Evolutionary conservation across 192 early-diverging fungal species (phyloP).

Genomic region (Backusella westeae): DNA sequence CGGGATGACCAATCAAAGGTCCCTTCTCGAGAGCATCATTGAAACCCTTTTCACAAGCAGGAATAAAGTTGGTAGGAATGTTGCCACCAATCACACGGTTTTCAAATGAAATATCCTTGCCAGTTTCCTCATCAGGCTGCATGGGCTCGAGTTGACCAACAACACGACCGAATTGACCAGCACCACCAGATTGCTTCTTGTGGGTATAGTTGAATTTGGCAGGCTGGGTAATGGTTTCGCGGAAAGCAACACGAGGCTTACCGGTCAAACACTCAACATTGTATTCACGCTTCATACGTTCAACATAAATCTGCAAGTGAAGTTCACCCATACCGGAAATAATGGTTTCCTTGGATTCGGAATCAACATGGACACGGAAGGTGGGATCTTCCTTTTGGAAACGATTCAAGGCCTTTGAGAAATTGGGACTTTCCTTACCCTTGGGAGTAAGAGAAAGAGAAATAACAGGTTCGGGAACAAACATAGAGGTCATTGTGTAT

Average conservation of each 20-base stretch:
- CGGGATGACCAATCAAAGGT: slow-evolving; percentile 85
- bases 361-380: slow-evolving; percentile 78
- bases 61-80: slow-evolving; percentile 90
- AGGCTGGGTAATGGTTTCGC: slow-evolving; percentile 80
- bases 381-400: slow-evolving; percentile 87
- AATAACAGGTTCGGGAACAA: slow-evolving; percentile 95
- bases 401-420: slow-evolving; percentile 68
- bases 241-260: slow-evolving; percentile 97
- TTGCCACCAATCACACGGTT: slow-evolving; percentile 90
- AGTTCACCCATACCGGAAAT: slow-evolving; percentile 89
- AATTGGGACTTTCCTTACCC: slow-evolving; percentile 78
- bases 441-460: slow-evolving; percentile 91
- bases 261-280: slow-evolving; percentile 93
- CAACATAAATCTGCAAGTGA: slow-evolving; percentile 92
- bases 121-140: slow-evolving; percentile 56
- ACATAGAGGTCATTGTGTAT: slow-evolving; percentile 95
- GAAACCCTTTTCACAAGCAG: slow-evolving; percentile 97
- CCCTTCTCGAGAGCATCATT: slow-evolving; percentile 88
- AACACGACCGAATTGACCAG: slow-evolving; percentile 94
- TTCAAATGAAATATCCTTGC: slow-evolving; percentile 68
- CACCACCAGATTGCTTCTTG: slow-evolving; percentile 98
- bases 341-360: slow-evolving; percentile 85
- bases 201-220: slow-evolving; percentile 94
- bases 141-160: slow-evolving; percentile 91
- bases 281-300: slow-evolving; percentile 98